Evolutionary conservation across 1,284 basidiomycete species (phyloP), one percentile per base, ranked within the genome.

Genomic region (Farysia itapuensis): DNA sequence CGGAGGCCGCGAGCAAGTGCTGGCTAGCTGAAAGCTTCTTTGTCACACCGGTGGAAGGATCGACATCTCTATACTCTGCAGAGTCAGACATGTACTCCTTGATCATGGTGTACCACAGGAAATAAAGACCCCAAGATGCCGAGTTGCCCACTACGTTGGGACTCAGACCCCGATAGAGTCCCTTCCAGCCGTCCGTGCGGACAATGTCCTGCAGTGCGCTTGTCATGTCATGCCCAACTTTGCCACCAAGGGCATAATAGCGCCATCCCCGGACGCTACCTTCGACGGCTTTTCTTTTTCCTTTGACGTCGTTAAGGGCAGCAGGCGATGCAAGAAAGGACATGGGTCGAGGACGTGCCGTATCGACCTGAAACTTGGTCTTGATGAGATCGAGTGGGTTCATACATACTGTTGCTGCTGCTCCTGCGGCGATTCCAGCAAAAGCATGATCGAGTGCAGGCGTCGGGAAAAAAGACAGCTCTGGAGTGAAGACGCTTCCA

Each of bases 311-410:
- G 9, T 25, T 22, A 2, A 21, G 8, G 18, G 31, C 31, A 8
- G 9, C 8, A 18, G 31, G 35, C 4, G 43, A 39, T 5, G 43
- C 8, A 9, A 18, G 35, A 16, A 58, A 52, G 2, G 28, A 22
- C 12, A 53, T 21, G 0, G 46, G 60, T 2, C 54, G 53, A 12
- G 60, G 60, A 14, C 35, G 39, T 1, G 60, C 49, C n/a, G 60
- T 64, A 35, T 64, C 68, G 30, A 83, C 90, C 79, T 98, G 94
- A 52, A 94, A 86, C 72, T 92, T 88, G 74, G 96, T 84, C 80
- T 98, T 98, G 79, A 98, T 83, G 5, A 98, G 84, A 79, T 99
- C 95, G 30, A 99, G 83, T 4, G 95, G 95, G 77, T 98, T 93
- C 90, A 98, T 95, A 78, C 90, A 92, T 28, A 97, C 81, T 36